These are phyloP conservation scores for Fraxinus anomala DNA, from an alignment of 257 asterid genomes.

Conservation along the genomic window DNA sequence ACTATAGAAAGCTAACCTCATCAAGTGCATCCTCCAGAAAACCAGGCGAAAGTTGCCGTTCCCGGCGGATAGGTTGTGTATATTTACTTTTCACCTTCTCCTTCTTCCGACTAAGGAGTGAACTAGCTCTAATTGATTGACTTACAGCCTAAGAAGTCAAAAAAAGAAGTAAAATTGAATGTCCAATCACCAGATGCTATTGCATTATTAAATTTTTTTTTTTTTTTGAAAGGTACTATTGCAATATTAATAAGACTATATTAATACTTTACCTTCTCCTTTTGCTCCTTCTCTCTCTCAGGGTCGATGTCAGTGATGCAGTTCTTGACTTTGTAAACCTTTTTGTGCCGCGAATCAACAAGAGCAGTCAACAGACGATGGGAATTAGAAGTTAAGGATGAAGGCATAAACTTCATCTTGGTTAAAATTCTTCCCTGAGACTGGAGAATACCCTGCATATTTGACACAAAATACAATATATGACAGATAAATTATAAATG, in stretches of 20 bases:
- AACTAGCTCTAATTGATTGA: slow-evolving; percentile 87
- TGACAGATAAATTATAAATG: slow-evolving; percentile 19
- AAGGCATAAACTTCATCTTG: slow-evolving; percentile 98
- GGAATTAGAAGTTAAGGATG: slow-evolving; percentile 87
- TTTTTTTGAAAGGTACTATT: neutral
- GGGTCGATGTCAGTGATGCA: slow-evolving; percentile 97
- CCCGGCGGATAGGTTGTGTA: slow-evolving; percentile 84
- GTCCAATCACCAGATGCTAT: slow-evolving; percentile 18
- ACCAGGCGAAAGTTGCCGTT: slow-evolving; percentile 97
- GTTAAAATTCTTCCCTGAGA: slow-evolving; percentile 86
- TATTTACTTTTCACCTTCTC: slow-evolving; percentile 92
- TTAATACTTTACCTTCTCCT: slow-evolving; percentile 63
- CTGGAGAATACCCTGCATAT: slow-evolving; percentile 84
- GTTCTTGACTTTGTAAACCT: slow-evolving; percentile 88
- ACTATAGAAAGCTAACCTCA: slow-evolving; percentile 56
- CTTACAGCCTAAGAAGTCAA: slow-evolving; percentile 62
- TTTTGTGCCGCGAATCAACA: slow-evolving; percentile 95
- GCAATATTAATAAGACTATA: slow-evolving; percentile 7
- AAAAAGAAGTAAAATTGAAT: slow-evolving; percentile 3
- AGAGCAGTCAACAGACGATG: slow-evolving; percentile 93
- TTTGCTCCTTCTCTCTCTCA: slow-evolving; percentile 96
- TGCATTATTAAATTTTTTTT: neutral
- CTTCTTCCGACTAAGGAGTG: slow-evolving; percentile 85
- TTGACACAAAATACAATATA: slow-evolving; percentile 9
- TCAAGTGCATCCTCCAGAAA: slow-evolving; percentile 92